Conservation (phyloP, 371 early-diverging fungal species). For the Actinomortierella wolfii region DNA sequence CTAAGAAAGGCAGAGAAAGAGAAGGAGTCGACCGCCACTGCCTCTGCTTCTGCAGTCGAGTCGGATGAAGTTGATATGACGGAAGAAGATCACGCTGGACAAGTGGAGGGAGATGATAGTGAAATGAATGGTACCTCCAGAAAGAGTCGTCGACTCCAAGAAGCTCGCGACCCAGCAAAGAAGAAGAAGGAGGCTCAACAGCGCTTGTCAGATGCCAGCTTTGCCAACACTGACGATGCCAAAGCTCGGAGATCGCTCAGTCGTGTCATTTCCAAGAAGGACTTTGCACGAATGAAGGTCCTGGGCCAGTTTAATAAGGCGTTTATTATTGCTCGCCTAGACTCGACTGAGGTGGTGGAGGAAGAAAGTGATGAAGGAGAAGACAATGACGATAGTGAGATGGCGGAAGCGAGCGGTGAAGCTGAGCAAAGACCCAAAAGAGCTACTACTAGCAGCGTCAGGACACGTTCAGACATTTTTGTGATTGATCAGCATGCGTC, state of each 20-base stretch:
- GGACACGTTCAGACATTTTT: slow-evolving; percentile 69
- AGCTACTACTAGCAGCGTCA: too few species aligned
- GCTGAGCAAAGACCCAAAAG: too few species aligned
- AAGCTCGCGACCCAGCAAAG: slow-evolving; percentile 8
- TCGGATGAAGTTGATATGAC: not conserved
- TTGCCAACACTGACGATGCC: slow-evolving; percentile 52
- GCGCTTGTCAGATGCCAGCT: slow-evolving; percentile 43
- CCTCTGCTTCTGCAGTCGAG: not conserved
- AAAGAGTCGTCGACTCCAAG: not conserved
- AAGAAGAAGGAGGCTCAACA: slow-evolving; percentile 11
- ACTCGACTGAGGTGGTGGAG: slow-evolving; percentile 27
- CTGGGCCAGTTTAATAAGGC: slow-evolving; percentile 99
- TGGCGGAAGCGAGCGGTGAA: too few species aligned
- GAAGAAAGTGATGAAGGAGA: not conserved
- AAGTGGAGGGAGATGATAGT: not conserved
- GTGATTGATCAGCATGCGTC: slow-evolving; percentile 99
- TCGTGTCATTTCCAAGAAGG: slow-evolving; percentile 74
- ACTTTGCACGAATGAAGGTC: slow-evolving; percentile 85
- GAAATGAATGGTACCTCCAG: not conserved
- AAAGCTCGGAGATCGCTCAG: slow-evolving; percentile 59
- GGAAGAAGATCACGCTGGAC: slow-evolving; percentile 1
- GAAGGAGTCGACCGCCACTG: not conserved
- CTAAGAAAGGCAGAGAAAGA: not conserved
- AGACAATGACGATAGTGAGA: not conserved
- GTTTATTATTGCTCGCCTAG: slow-evolving; percentile 87